Percentiles rank a stretch among this genome's conserved stretches.
Evolutionary conservation across 2,329 filamentous ascomycete species (phyloP).

Genomic region (Aureobasidium sp.): DNA sequence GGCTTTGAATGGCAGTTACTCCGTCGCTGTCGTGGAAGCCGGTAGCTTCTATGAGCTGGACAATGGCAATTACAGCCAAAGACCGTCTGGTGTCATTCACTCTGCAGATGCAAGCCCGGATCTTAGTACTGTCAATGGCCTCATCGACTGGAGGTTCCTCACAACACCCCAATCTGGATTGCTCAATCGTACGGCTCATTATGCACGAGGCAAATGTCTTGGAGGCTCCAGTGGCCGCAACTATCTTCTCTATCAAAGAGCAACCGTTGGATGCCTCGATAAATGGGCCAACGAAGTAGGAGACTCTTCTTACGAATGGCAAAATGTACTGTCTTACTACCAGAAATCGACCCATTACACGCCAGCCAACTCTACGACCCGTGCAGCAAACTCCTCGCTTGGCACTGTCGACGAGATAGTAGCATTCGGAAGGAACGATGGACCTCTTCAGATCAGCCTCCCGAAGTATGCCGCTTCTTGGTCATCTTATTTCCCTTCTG

Average conservation of each 20-base stretch:
- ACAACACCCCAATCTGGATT: constrained; percentile 17
- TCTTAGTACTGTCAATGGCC: constrained; percentile 15
- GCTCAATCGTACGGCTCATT: constrained; percentile 16
- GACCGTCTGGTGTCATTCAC: constrained; percentile 15
- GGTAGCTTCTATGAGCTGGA: constrained; percentile 18
- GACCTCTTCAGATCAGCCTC: constrained; percentile 23
- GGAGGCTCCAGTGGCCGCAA: constrained; percentile 22
- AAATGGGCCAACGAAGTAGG: constrained; percentile 29
- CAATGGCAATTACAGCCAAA: constrained; percentile 20
- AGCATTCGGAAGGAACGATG: constrained; percentile 15
- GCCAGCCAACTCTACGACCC: constrained; percentile 7
- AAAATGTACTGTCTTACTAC: constrained; percentile 22
- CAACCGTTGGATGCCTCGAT: constrained; percentile 21
- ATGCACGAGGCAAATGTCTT: constrained; percentile 23
- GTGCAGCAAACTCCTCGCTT: constrained; percentile 16
- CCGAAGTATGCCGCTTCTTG: constrained; percentile 21
- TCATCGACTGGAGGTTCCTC: constrained; percentile 24
- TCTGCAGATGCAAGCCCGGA: not conserved
- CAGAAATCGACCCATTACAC: constrained; percentile 19
- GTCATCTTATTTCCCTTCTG: constrained; percentile 21
- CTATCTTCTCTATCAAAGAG: constrained; percentile 20
- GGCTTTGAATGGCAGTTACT: constrained; percentile 13
- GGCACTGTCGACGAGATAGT: constrained; percentile 13
- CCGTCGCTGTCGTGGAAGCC: constrained; percentile 21
- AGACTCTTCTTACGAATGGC: constrained; percentile 18